Percentiles rank a stretch among this genome's conserved stretches.
These are phyloP conservation scores for Bipolaris sorokiniana DNA, from an alignment of 2,329 filamentous ascomycete genomes.

Conservation along the genomic window DNA sequence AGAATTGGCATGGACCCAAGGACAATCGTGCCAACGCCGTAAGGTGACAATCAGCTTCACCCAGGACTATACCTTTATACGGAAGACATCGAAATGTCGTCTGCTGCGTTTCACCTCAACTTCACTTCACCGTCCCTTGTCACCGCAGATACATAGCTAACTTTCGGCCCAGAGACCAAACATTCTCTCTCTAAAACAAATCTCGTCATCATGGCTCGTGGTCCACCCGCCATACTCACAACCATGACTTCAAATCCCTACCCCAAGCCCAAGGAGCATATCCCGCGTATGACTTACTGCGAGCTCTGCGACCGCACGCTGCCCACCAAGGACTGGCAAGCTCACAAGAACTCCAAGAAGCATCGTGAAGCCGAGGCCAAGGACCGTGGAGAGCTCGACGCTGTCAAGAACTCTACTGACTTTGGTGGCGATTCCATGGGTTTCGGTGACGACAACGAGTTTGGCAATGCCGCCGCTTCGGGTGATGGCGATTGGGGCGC, in stretches of 20 bases:
- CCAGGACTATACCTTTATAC: background rate
- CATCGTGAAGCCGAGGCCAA: constrained; percentile 35
- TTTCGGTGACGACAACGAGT: constrained; percentile 13
- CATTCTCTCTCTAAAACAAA: background rate
- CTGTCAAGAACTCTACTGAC: constrained; percentile 3
- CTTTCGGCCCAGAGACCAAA: background rate
- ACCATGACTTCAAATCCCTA: constrained; percentile 35
- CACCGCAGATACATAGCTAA: constrained; percentile 6
- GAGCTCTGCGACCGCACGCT: constrained; percentile 42
- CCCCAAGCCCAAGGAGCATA: constrained; percentile 25
- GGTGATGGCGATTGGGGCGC: constrained; percentile 38
- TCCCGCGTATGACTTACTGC: constrained; percentile 31
- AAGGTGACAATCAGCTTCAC: background rate
- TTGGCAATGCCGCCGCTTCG: constrained; percentile 33
- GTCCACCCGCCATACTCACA: constrained; percentile 1
- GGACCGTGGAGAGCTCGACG: constrained; percentile 24
- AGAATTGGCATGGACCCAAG: constrained; percentile 1
- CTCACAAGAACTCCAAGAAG: constrained; percentile 43
- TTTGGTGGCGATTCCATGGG: constrained; percentile 18
- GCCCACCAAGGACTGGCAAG: constrained; percentile 39
- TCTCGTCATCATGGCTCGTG: constrained; percentile 18
- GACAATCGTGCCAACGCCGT: background rate
- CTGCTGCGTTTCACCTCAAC: constrained; percentile 9
- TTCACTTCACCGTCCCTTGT: constrained; percentile 8
- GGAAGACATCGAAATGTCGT: background rate